Evolutionary conservation across 345 rosid genomes (phyloP).

Genomic region (Durio zibethinus): DNA sequence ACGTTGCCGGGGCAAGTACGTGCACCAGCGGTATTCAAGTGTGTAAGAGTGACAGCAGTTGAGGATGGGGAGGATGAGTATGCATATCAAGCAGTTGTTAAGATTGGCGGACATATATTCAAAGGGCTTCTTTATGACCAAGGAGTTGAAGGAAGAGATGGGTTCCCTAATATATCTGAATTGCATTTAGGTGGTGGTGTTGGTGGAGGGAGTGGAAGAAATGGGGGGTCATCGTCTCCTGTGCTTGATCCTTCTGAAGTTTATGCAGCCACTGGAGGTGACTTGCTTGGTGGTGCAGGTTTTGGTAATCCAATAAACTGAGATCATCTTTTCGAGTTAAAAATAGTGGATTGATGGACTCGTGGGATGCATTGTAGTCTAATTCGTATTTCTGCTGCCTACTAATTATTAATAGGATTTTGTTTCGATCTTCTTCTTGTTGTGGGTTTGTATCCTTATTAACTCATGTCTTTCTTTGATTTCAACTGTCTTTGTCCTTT

Average conservation of each 20-base stretch:
- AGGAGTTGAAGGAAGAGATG: constrained; percentile 69
- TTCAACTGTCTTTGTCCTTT: constrained; percentile 18
- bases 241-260: constrained; percentile 58
- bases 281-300: constrained; percentile 56
- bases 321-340: constrained; percentile 13
- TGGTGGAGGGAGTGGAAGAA: constrained; percentile 35
- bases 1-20: constrained; percentile 74
- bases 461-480: constrained; percentile 12
- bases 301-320: constrained; percentile 67
- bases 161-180: constrained; percentile 75
- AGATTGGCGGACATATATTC: constrained; percentile 85
- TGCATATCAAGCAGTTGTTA: constrained; percentile 88
- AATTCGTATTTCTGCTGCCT: constrained; percentile 15
- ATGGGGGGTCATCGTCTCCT: constrained; percentile 55
- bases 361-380: background rate
- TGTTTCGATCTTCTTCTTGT: constrained; percentile 23
- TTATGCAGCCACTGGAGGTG: constrained; percentile 56
- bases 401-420: constrained; percentile 36
- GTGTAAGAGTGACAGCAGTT: constrained; percentile 88
- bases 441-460: constrained; percentile 22
- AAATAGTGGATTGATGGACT: background rate
- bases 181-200: constrained; percentile 75
- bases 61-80: constrained; percentile 91
- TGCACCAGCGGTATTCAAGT: constrained; percentile 89
- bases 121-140: constrained; percentile 90